Conservation (phyloP, 495 filamentous ascomycete species). For the Neurospora sp. region DNA sequence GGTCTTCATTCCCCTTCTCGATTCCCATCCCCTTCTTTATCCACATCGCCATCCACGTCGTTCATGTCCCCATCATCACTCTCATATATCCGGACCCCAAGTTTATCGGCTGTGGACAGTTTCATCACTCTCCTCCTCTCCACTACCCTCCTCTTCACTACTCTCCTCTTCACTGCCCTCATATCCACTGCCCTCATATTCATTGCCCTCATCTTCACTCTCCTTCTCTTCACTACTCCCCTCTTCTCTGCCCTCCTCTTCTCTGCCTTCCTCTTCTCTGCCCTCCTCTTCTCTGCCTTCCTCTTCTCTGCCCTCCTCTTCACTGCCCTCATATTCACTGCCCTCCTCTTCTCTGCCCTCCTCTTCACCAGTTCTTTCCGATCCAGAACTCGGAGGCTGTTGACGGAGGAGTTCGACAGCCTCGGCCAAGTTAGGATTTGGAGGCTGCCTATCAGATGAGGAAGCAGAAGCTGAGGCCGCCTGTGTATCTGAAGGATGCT, state of each 20-base stretch:
- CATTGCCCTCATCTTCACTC: too few relatives aligned
- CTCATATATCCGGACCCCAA: neutral
- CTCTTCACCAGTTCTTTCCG: neutral
- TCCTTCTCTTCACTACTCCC: neutral
- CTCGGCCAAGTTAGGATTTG: too few relatives aligned
- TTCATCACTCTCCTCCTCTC: neutral
- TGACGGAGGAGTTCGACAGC: too few relatives aligned
- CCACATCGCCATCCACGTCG: neutral
- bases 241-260: too few relatives aligned
- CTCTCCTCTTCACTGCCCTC: neutral
- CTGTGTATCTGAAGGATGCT: too few relatives aligned
- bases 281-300: neutral
- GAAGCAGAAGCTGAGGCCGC: neutral
- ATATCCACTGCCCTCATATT: too few relatives aligned
- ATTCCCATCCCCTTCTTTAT: neutral
- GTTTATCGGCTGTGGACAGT: neutral
- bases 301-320: too few relatives aligned
- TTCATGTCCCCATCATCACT: neutral
- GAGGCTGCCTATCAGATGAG: neutral
- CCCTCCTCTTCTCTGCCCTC: neutral
- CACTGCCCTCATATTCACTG: too few relatives aligned
- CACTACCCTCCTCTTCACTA: neutral
- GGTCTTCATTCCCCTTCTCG: neutral
- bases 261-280: too few relatives aligned
- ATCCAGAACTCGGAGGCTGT: neutral